Percentiles rank a stretch among this genome's conserved stretches.
These are phyloP conservation scores for Candolleomyces efflorescens DNA, from an alignment of 768 basidiomycete genomes.

Conservation along the genomic window DNA sequence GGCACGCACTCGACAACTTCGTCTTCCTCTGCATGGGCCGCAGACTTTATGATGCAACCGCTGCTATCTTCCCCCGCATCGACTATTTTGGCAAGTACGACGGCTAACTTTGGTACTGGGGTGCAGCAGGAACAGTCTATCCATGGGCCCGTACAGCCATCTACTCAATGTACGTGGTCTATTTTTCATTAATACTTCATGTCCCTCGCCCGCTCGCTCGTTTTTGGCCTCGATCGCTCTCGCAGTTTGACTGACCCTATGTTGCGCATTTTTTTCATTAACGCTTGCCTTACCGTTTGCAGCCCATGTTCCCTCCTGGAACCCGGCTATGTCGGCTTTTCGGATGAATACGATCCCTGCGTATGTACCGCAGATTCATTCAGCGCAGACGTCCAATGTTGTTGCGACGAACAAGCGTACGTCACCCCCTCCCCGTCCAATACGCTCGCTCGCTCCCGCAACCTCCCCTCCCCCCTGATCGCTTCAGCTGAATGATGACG, in stretches of 20 bases:
- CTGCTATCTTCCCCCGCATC: not conserved
- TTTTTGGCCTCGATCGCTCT: not conserved
- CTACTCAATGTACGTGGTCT: not conserved
- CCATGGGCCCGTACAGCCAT: not conserved
- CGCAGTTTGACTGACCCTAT: constrained; percentile 6
- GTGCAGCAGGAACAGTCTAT: constrained; percentile 2
- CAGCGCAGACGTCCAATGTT: constrained; percentile 21
- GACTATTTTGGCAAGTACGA: not conserved
- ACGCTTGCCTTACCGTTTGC: constrained; percentile 1
- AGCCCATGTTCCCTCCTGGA: constrained; percentile 39
- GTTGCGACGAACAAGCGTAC: constrained; percentile 39
- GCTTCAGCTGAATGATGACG: not conserved
- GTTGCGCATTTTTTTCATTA: too few relatives aligned
- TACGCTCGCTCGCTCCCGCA: too few relatives aligned
- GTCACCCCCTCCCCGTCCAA: constrained; percentile 15
- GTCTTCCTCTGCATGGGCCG: constrained; percentile 15
- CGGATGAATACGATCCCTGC: constrained; percentile 36
- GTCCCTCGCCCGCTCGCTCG: not conserved
- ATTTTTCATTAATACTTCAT: constrained; percentile 2
- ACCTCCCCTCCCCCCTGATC: too few relatives aligned
- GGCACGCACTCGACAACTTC: constrained; percentile 43
- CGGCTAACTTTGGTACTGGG: not conserved
- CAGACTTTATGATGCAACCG: constrained; percentile 14
- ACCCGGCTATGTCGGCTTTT: constrained; percentile 29
- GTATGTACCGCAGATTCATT: constrained; percentile 24